phyloP scores from a whole-genome alignment of 2,329 filamentous ascomycete species.

The Microsporum ferrugineum region DNA sequence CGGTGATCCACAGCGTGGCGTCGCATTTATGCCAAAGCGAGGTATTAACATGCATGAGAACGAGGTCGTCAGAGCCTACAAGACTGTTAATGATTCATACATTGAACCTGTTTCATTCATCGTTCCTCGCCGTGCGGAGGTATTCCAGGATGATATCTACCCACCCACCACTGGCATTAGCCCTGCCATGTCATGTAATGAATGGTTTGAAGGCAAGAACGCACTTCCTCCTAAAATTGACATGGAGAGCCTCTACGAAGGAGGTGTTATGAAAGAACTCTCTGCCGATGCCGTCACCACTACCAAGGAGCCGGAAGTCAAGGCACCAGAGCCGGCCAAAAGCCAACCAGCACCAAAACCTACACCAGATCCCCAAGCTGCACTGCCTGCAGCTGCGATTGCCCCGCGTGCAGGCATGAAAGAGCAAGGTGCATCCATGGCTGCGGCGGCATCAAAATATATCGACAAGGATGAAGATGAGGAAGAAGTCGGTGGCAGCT shows the following conservation, averaged over 20 bases:
- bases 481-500: constrained; percentile 51
- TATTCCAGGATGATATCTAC: constrained; percentile 95
- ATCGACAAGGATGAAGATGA: constrained; percentile 56
- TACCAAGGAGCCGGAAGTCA: constrained; percentile 24
- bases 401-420: constrained; percentile 42
- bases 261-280: constrained; percentile 66
- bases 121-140: constrained; percentile 82
- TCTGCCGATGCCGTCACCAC: constrained; percentile 43
- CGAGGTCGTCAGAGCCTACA: constrained; percentile 89
- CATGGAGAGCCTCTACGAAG: constrained; percentile 83
- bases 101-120: constrained; percentile 98
- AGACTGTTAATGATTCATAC: constrained; percentile 88
- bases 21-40: constrained; percentile 89
- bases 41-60: constrained; percentile 96
- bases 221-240: constrained; percentile 83
- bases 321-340: constrained; percentile 25
- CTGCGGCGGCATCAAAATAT: constrained; percentile 74
- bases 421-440: constrained; percentile 79
- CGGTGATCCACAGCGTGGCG: constrained; percentile 81
- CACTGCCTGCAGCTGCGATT: constrained; percentile 17
- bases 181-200: constrained; percentile 63
- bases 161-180: constrained; percentile 72
- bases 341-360: constrained; percentile 32
- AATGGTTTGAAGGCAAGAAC: constrained; percentile 81
- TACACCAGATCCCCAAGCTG: constrained; percentile 27